Evolutionary conservation across 345 rosid species (phyloP), one percentile per base, ranked within the genome.

Genomic region (Camelina sativa): DNA sequence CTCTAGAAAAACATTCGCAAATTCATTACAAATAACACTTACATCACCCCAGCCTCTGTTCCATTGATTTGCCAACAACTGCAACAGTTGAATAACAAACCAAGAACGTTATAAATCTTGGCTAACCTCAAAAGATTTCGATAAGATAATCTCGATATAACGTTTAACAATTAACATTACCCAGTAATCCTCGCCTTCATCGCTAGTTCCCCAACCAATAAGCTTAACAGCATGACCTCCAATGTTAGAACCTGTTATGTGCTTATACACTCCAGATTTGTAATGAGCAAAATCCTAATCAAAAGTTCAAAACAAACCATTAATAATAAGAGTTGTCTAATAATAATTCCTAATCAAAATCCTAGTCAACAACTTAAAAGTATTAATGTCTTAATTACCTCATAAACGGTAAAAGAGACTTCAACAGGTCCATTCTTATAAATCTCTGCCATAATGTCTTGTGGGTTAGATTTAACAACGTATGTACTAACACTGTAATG

Each of bases 181-280:
- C 97, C 97, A 95, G 50, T 95, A 95, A 69, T 95, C 99, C 72
- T 89, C 89, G 38, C 97, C 97, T 7, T 84, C 91, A 20, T 81
- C 85, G 7, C 91, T 75, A 59, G 99, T 90, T 67, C 99, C 99
- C 99, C 99, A 95, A 2, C 99, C 97, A 40, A 95, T 89, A 38
- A 92, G 89, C 82, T 92, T 95, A 71, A 95, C 99, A 55, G 97
- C 97, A 77, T 92, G 97, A 52, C 99, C 97, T 56, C 97, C 99
- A 85, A 95, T 44, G 34, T 72, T 77, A 67, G 52, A 80, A 54
- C 97, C 99, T 0, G 92, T 85, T 55, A 92, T 73, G 73, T 95
- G 92, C 82, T 85, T 90, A 83, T 95, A 92, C 20, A 92, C 93
- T 77, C 97, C 99, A n/a, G 92, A 85, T 78, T 89, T 87, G 71